Percentiles rank a stretch among this genome's conserved stretches.
These are phyloP conservation scores for Candida tibetensis DNA, from an alignment of 805 yeast species.

Conservation along the genomic window DNA sequence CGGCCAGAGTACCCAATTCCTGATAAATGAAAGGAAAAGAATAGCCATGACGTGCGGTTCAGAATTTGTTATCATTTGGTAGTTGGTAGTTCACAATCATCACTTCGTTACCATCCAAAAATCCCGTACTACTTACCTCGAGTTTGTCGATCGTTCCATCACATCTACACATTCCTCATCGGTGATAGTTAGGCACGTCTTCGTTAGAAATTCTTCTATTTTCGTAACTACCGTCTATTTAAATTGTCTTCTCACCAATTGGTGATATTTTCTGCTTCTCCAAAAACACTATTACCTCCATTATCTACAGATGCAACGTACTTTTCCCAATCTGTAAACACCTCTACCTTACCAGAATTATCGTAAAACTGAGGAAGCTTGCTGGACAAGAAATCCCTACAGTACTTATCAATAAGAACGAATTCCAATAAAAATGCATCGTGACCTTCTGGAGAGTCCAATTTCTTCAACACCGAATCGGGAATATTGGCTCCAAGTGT, in stretches of 20 bases:
- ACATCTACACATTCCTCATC: too few relatives aligned
- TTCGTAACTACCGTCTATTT: too few relatives aligned
- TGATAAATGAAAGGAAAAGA: conserved; percentile 6
- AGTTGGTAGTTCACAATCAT: too few relatives aligned
- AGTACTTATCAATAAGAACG: conserved; percentile 68
- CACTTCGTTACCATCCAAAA: too few relatives aligned
- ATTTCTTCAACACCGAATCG: conserved; percentile 61
- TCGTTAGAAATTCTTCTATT: too few relatives aligned
- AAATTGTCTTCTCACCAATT: too few relatives aligned
- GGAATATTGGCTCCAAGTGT: conserved; percentile 74
- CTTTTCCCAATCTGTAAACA: conserved; percentile 40
- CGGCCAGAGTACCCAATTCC: conserved; percentile 45
- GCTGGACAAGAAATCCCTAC: conserved; percentile 60
- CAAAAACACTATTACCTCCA: conserved; percentile 66
- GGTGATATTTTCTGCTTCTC: conserved; percentile 90
- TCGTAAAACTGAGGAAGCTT: conserved; percentile 59
- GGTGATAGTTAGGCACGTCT: too few relatives aligned
- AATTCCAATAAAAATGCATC: conserved; percentile 95
- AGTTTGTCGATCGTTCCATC: too few relatives aligned
- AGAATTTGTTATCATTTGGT: too few relatives aligned
- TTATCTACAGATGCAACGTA: conserved; percentile 36
- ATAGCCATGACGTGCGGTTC: neutral
- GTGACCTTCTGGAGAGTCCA: conserved; percentile 94
- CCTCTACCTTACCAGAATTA: conserved; percentile 40
- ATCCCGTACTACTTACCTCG: too few relatives aligned